Base-by-base conservation (phyloP, 1,284 basidiomycete genomes). In the Marasmius tenuissimus region DNA sequence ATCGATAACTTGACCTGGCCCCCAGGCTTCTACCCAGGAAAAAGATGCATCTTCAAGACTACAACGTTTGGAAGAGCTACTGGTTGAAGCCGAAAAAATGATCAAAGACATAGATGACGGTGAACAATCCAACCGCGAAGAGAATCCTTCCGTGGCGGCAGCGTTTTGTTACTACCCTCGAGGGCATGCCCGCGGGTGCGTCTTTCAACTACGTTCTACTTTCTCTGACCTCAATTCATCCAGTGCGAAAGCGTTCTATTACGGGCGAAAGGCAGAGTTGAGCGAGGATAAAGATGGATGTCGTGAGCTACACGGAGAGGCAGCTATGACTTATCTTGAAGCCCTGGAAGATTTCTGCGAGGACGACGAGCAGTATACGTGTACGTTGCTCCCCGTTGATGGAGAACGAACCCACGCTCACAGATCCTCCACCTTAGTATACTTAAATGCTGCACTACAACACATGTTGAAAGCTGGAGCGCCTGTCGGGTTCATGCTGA, bases 311-410 rank as follows among this genome's bases (percentile, higher is more conserved):
- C 65, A 47, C 38, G 53, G 47, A 35, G 57, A 66, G 42, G 67
- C 71, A 1, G 68, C 64, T 10, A 16, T 62, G 8, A 54, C 22
- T 16, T 74, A 75, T 56, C 16, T 65, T 8, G 52, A 67, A 5
- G 71, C 74, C 5, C 70, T 70, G 3, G 57, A 62, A n/a, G 61
- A 33, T 33, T 70, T 65, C 58, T 69, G 74, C 1, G 58, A 68
- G 51, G 74, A 75, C 58, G 74, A 76, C 54, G 70, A 74, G 42
- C 20, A 63, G 6, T 68, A 72, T 57, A 57, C 66, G 8, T 72
- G 74, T 73, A 64, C 12, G 64, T 61, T 33, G 16, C 1, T 35
- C 35, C 33, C 45, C 20, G 33, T 16, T 61, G 68, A 27, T 4
- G 4, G 2, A 27, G 4, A 4, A 27, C 34, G 34, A 37, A 37